Evolutionary conservation across 2,329 filamentous ascomycete species (phyloP), one percentile per base, ranked within the genome.

Genomic region (Pezizomycotina sp.): DNA sequence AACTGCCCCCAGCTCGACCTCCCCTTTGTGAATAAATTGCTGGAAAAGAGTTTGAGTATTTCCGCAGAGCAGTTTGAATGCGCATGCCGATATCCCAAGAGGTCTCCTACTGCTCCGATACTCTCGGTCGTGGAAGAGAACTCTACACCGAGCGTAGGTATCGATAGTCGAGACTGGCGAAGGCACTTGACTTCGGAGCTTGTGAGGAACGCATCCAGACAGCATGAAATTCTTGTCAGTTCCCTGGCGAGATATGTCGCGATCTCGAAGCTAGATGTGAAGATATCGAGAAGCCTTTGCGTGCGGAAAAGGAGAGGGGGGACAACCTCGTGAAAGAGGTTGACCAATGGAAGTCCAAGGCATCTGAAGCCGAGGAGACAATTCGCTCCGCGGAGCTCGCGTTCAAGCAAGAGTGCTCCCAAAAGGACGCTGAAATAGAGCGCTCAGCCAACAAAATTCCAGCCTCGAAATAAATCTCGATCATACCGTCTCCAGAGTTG

Each of bases 221-320:
- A 64, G 20, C 56, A 64, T 5, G 57, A 64, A n/a, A 55, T 53
- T 2, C 53, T 72, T 6, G 51, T 66, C 18, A 56, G 58, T 6
- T 58, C 63, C 13, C 61, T 73, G 58, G 62, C 10, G 59, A 65
- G 21, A 62, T 67, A 8, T 72, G 68, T 47, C 58, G 61, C 15
- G 66, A 70, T 37, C 56, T 74, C 1, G 69, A 74, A 47, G 55
- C 54, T 6, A 62, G 69, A 5, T 74, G 69, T 48, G 59, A 64
- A 21, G 60, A 60, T 20, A 58, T 66, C 2, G 69, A 74, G 52
- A 58, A 58, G 31, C 69, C 69, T 4, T 55, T 73, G 8, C 58
- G 59, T 4, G 53, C 55, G 10, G 64, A 65, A 45, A 53, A 56
- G 36, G 50, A 53, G 10, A 58, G 51, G 32, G 54, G 50, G n/a